Conservation (phyloP, 768 basidiomycete species). For the Rhodotorula sphaerocarpa region DNA sequence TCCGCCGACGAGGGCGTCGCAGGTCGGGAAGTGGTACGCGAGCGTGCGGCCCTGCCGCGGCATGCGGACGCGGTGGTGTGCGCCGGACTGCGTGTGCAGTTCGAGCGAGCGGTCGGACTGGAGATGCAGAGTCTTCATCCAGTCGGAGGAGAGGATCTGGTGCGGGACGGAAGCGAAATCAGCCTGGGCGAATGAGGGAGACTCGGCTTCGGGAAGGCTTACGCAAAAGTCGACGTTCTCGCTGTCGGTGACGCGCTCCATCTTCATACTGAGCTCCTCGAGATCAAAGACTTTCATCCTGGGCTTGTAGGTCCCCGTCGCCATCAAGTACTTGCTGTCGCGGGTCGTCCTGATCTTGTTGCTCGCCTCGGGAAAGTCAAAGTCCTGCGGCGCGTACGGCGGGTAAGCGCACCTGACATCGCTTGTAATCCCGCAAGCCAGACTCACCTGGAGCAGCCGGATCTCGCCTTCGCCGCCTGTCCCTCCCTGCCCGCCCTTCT, state of each 20-base stretch:
- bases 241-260: conserved; percentile 87
- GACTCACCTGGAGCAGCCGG: conserved; percentile 38
- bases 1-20: conserved; percentile 76
- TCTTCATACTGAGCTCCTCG: conserved; percentile 82
- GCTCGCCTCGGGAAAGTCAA: conserved; percentile 94
- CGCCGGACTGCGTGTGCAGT: conserved; percentile 85
- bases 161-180: neutral
- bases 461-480: conserved; percentile 36
- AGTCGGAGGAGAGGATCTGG: conserved; percentile 93
- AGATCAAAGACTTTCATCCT: conserved; percentile 94
- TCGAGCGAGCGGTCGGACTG: conserved; percentile 93
- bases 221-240: conserved; percentile 98
- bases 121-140: conserved; percentile 95
- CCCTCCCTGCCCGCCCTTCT: conserved; percentile 37
- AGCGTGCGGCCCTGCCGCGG: conserved; percentile 86
- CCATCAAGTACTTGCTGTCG: conserved; percentile 85
- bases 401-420: neutral
- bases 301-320: conserved; percentile 95
- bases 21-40: conserved; percentile 87
- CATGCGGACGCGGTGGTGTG: conserved; percentile 87
- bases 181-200: neutral
- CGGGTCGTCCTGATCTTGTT: conserved; percentile 81
- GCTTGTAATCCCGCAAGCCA: no score
- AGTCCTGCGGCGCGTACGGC: conserved; percentile 64
- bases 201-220: conserved; percentile 51